Conservation (phyloP, 1,284 basidiomycete species). For the Apiotrichum sp. region DNA sequence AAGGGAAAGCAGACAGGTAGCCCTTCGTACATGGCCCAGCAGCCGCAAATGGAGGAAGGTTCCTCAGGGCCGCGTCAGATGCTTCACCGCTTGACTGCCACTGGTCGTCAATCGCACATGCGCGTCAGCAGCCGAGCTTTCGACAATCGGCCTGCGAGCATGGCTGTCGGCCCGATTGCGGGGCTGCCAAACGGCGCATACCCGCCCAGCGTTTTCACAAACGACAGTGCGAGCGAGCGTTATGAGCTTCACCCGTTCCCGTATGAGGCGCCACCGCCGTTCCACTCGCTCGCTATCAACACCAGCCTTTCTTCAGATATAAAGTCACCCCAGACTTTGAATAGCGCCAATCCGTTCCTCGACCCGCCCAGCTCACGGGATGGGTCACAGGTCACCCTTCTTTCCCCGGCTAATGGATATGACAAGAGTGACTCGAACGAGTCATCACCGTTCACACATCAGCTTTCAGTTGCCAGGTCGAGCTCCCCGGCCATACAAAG, state of each 20-base stretch:
- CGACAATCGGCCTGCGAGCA: not conserved
- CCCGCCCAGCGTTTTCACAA: not conserved
- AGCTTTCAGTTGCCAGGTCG: not conserved
- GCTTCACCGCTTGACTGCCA: not conserved
- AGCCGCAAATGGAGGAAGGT: not conserved
- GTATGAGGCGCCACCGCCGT: not conserved
- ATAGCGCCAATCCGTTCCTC: not conserved
- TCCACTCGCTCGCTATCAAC: not conserved
- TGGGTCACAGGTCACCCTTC: not conserved
- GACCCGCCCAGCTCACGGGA: not conserved
- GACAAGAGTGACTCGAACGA: not conserved
- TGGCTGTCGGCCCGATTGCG: not conserved
- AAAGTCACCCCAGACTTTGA: not conserved
- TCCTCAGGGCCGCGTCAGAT: not conserved
- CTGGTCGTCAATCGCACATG: not conserved
- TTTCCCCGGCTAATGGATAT: not conserved
- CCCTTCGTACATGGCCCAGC: not conserved
- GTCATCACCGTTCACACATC: not conserved
- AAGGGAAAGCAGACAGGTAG: not conserved
- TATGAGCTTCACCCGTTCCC: conserved; percentile 2
- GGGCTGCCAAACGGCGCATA: conserved; percentile 1
- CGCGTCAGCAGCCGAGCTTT: not conserved
- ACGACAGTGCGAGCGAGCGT: not conserved
- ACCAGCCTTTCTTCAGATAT: not conserved
- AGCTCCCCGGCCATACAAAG: too few species aligned